Evolutionary conservation across 768 basidiomycete species (phyloP).

Genomic region (Pisolithus microcarpus): DNA sequence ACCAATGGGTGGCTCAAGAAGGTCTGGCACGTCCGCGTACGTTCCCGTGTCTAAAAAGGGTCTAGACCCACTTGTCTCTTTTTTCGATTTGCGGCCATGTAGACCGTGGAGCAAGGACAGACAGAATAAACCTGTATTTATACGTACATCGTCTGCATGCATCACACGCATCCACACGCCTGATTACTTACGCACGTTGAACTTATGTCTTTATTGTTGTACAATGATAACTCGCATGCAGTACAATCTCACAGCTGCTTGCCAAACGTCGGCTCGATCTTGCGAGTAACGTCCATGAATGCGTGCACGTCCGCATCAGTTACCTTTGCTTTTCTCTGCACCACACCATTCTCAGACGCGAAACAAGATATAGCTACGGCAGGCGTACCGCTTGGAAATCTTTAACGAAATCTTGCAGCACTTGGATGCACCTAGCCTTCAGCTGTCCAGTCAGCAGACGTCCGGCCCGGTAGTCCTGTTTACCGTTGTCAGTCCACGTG

Average conservation of each 20-base stretch:
- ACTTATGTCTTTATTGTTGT: neutral
- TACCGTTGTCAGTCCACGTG: neutral
- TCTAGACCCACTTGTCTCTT: neutral
- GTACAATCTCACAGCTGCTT: constrained; percentile 21
- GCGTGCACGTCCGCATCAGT: constrained; percentile 66
- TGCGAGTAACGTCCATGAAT: constrained; percentile 78
- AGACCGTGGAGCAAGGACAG: constrained; percentile 6
- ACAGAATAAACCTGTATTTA: constrained; percentile 3
- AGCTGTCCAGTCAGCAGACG: constrained; percentile 83
- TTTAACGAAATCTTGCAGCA: constrained; percentile 75
- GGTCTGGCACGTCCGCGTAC: constrained; percentile 27
- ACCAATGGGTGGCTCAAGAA: constrained; percentile 26
- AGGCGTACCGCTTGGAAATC: constrained; percentile 72
- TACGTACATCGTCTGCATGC: constrained; percentile 2
- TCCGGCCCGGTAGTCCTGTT: constrained; percentile 87
- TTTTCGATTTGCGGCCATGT: constrained; percentile 1
- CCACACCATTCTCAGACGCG: neutral
- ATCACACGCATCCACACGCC: neutral
- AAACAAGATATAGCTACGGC: neutral
- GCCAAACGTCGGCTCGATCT: constrained; percentile 56
- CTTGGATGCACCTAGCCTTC: constrained; percentile 79
- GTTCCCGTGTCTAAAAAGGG: constrained; percentile 15
- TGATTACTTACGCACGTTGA: too few relatives aligned
- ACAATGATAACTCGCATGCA: constrained; percentile 1
- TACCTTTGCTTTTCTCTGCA: constrained; percentile 69